Evolutionary conservation across 208 protist genomes (phyloP).

Genomic region (Naegleria lovaniensis): DNA sequence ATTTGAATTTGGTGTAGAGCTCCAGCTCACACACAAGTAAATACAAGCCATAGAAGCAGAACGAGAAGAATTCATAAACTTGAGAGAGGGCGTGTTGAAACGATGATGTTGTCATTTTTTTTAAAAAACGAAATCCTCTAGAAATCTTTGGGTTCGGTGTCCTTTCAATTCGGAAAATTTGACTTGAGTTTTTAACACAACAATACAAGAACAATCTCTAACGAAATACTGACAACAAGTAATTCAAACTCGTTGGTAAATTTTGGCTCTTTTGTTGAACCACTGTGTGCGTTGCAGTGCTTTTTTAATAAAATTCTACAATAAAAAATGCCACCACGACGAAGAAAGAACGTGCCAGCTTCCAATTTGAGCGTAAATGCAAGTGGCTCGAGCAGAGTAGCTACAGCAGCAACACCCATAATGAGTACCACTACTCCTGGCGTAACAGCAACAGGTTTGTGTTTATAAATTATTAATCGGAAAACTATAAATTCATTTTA

Average conservation of each 20-base stretch:
- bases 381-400: background rate
- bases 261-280: too few relatives aligned
- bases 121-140: background rate
- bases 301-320: background rate
- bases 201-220: too few relatives aligned
- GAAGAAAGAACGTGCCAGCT: background rate
- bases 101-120: too few relatives aligned
- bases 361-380: background rate
- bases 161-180: too few relatives aligned
- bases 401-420: background rate
- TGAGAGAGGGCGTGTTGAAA: too few relatives aligned
- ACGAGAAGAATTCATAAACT: background rate
- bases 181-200: too few relatives aligned
- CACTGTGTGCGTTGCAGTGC: too few relatives aligned
- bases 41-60: background rate
- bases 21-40: background rate
- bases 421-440: background rate
- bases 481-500: too few relatives aligned
- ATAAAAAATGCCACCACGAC: conserved; percentile 12
- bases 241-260: too few relatives aligned
- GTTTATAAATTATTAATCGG: background rate
- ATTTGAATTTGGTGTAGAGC: background rate
- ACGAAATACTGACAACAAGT: too few relatives aligned
- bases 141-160: too few relatives aligned
- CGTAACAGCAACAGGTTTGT: background rate